Base-by-base conservation (phyloP, 495 filamentous ascomycete species). In the Aspergillus indologenus region DNA sequence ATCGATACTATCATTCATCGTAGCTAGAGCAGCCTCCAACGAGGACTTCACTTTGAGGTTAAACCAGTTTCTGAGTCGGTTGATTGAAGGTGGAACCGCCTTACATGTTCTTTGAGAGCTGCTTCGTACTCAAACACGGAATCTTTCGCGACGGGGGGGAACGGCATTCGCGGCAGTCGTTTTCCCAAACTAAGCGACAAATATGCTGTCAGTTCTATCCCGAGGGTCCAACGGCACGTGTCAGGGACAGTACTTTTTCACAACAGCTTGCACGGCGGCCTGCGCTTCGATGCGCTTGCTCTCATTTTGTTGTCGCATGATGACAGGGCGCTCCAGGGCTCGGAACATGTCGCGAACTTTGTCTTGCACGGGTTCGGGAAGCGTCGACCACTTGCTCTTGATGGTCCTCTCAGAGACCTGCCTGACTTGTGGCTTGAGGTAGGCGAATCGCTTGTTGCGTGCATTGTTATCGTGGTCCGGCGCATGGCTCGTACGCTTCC, bases 121-220 rank as follows among this genome's bases (percentile, higher is more conserved):
- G 77, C 77, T 54, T 87, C 84, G 56, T 82, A 81, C 62, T 87
- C 81, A 61, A 89, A 87, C 59, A 80, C 73, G 0, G 76, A 70
- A 31, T 83, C 83, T 57, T 79, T 81, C 5, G 82, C 78, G 45
- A 76, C 70, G 8, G 78, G 81, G 3, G 86, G 85, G 58, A 89
- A 85, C 29, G 83, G 83, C 75, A 85, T 81, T 45, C 78, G 74
- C 24, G 82, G 81, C 15, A 87, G 65, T 44, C 77, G 71, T 58
- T 73, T 78, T 49, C 69, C 75, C 44, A 86, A 68, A 55, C 75
- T 79, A 34, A 53, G 45, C 23, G 15, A 56, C 24, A 29, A 21
- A 24, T 29, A 18, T 19, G 45, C 11, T n/a, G 43, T 48, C 44
- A 53, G 51, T 49, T 24, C 29, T 15, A 8, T 40, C 12, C 34